phyloP scores from a whole-genome alignment of 2,329 filamentous ascomycete species.

The Trichophyton verrucosum region DNA sequence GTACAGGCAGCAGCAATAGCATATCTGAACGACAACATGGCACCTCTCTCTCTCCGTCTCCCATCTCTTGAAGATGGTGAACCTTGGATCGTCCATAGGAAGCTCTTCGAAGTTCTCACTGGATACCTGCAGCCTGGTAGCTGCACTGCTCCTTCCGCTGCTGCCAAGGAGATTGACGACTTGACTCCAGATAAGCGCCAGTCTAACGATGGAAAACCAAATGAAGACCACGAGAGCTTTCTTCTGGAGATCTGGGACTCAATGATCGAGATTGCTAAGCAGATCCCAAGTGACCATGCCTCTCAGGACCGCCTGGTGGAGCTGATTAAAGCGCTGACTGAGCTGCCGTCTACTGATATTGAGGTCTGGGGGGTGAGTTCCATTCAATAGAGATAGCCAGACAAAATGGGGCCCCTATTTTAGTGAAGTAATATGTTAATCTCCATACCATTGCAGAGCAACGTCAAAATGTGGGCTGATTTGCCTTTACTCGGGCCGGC shows the following conservation, averaged over 20 bases:
- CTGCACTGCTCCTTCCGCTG: not conserved
- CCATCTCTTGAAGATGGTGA: not conserved
- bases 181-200: not conserved
- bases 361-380: slow-evolving; percentile 4
- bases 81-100: slow-evolving; percentile 2
- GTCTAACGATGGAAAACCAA: not conserved
- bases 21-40: not conserved
- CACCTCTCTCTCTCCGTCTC: not conserved
- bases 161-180: not conserved
- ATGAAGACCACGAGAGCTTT: slow-evolving; percentile 2
- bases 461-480: not conserved
- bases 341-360: not conserved
- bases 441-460: not conserved
- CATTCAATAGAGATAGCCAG: not conserved
- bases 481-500: not conserved
- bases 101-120: slow-evolving; percentile 1
- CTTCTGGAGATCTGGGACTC: not conserved
- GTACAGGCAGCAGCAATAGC: not conserved
- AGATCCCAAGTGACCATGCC: slow-evolving; percentile 1
- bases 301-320: slow-evolving; percentile 4
- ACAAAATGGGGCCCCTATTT: too few species aligned
- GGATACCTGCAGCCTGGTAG: slow-evolving; percentile 1
- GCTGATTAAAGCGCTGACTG: not conserved
- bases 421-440: not conserved
- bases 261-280: not conserved